These are phyloP conservation scores for Ustilago loliicola DNA, from an alignment of 1,284 basidiomycete species.

Conservation along the genomic window DNA sequence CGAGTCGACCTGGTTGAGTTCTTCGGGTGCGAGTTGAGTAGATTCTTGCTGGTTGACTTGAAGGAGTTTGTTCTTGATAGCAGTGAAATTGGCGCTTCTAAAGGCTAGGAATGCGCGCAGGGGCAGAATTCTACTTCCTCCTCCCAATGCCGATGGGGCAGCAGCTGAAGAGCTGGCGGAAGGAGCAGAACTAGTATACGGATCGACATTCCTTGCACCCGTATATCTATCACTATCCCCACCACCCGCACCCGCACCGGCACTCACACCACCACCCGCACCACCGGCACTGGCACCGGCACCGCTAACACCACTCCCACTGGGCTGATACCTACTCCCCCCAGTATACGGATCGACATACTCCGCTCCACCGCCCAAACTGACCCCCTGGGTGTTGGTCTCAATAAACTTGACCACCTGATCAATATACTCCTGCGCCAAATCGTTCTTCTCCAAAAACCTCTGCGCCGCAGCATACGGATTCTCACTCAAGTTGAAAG, in stretches of 20 bases:
- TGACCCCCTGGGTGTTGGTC: conserved; percentile 82
- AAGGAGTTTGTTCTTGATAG: conserved; percentile 85
- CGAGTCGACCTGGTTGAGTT: conserved; percentile 77
- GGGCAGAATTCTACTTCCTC: conserved; percentile 60
- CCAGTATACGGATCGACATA: conserved; percentile 94
- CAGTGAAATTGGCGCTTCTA: conserved; percentile 87
- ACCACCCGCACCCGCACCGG: conserved; percentile 59
- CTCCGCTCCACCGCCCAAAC: conserved; percentile 75
- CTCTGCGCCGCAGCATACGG: conserved; percentile 89
- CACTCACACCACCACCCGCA: conserved; percentile 48
- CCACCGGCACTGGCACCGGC: conserved; percentile 39
- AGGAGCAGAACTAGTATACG: conserved; percentile 56
- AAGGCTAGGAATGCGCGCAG: conserved; percentile 76
- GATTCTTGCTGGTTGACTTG: conserved; percentile 83
- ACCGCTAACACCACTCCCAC: conserved; percentile 41
- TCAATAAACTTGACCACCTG: conserved; percentile 95
- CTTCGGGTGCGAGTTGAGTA: conserved; percentile 76
- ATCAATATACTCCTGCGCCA: conserved; percentile 86
- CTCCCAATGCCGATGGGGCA: conserved; percentile 35
- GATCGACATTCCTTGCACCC: conserved; percentile 71
- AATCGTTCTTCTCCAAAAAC: conserved; percentile 86
- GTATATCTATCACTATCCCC: conserved; percentile 61
- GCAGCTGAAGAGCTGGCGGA: conserved; percentile 37
- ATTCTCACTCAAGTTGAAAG: conserved; percentile 88
- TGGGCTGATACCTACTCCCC: conserved; percentile 76